Base-by-base conservation (phyloP, 495 filamentous ascomycete species). In the Penicillium macrosclerotiorum region DNA sequence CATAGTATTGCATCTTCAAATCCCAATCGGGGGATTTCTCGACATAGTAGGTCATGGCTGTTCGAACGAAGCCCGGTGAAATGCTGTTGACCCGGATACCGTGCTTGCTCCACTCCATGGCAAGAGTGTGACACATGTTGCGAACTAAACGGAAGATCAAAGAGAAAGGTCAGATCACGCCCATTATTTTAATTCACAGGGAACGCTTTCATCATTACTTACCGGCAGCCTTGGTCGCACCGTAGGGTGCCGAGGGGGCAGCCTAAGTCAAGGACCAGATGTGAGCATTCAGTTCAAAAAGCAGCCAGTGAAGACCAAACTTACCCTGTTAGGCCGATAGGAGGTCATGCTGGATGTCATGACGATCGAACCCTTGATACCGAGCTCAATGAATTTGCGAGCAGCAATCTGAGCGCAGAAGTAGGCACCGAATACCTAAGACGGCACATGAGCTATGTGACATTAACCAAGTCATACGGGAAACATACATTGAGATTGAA, bases 101-200 rank as follows among this genome's bases (percentile, higher is more conserved):
- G 39, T 76, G 64, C 30, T 68, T 57, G 39, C 65, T 67, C 69
- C 68, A 74, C 45, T 74, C 70, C 68, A 74, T 74, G 5, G 72
- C 69, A 22, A 74, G 57, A 13, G 71, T 72, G 35, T 72, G 65
- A 31, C 51, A 60, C 53, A 65, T 60, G 23, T 62, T 62, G 11
- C 59, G 62, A 16, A 65, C 62, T 62, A 18, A n/a, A 24, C 5
- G 13, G 11, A 25, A 44, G 6, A 4, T n/a, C 8, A 22, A 36
- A 8, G 7, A 18, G 12, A 25, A 6, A 22, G 3, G 39, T 30
- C 12, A 30, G 16, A 6, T 35, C 25, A n/a, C 24, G 6, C 34
- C 30, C 12, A 33, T n/a, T 19, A n/a, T 20, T 17, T 18, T 17
- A 26, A 20, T 4, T 13, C 19, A 5, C 6, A 25, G n/a, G 11